Conservation (phyloP, 768 basidiomycete species). For the Amanita muscaria region DNA sequence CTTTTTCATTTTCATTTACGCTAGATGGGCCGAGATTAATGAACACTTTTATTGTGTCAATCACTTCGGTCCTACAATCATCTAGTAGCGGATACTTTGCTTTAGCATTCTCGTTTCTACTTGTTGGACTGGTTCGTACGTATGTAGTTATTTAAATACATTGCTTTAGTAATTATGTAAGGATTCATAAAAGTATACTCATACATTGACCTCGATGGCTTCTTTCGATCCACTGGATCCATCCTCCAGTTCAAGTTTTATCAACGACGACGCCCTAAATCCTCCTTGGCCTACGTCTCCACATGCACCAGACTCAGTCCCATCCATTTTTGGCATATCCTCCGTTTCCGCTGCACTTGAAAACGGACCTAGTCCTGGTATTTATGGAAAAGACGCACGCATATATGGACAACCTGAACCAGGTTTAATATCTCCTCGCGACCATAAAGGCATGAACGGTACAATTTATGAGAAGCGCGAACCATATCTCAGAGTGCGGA, state of each 20-base stretch:
- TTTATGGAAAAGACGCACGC: constrained; percentile 74
- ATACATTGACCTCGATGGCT: constrained; percentile 4
- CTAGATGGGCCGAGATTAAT: too few species aligned
- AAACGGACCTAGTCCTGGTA: constrained; percentile 43
- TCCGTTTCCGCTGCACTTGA: constrained; percentile 43
- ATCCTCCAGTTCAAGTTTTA: constrained; percentile 39
- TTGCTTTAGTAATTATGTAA: constrained; percentile 5
- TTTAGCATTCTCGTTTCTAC: background rate
- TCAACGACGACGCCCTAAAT: constrained; percentile 35
- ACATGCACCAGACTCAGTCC: constrained; percentile 61
- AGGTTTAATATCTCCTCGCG: constrained; percentile 71
- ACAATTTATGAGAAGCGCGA: constrained; percentile 64
- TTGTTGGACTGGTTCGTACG: background rate
- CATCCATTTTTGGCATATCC: constrained; percentile 58
- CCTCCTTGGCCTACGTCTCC: constrained; percentile 81
- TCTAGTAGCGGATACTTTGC: too few species aligned
- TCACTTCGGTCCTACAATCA: too few species aligned
- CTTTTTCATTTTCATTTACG: too few species aligned
- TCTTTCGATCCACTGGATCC: constrained; percentile 74
- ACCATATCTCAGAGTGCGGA: constrained; percentile 82
- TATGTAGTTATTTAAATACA: background rate
- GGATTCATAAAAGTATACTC: background rate
- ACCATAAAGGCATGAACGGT: constrained; percentile 60
- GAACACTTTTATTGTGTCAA: too few species aligned
- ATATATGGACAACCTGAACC: constrained; percentile 83